Base-by-base conservation (phyloP, 768 basidiomycete species). In the Basidioascus undulatus region DNA sequence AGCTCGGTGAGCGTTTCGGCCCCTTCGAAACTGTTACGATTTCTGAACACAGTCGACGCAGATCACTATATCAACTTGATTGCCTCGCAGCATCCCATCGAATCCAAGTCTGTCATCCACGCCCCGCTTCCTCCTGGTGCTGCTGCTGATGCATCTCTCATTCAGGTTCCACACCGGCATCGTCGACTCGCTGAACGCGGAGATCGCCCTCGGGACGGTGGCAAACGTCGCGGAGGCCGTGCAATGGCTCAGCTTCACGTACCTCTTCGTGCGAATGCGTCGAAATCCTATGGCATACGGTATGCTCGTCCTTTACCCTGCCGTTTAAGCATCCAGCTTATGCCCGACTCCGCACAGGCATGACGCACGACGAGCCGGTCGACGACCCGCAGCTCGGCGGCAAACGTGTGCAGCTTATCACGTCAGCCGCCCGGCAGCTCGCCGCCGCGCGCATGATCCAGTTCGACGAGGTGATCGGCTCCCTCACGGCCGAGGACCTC, bases 191-290 rank as follows among this genome's bases (percentile, higher is more conserved):
- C 63, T 98, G 49, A 98, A 96, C 53, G 92, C 86, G 2, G 92
- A 98, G 55, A 77, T 98, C 39, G 66, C 86, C 8, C 68, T 98
- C 0, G 89, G 92, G 3, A 96, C 92, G 1, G 89, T 98, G 20
- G 68, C 82, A 1, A 87, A 71, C 49, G 68, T 75, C 28, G 61
- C 65, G 42, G 92, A 98, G 53, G 92, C 74, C 6, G 72, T 89
- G 12, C 74, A 74, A 47, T 98, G 92, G 92, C 62, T 98, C 32
- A 82, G 87, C 13, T 98, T 92, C 55, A 94, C 92, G 2, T 98
- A 96, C 55, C 69, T 96, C 24, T 84, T 80, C 53, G 86, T 94
- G 9, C 70, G 89, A 40, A 89, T 96, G 86, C 66, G 71, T 35
- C 80, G 77, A 55, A 89, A 86, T 51, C 87, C 89, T 3, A 71